Conservation (phyloP, 805 yeast species). For the Priceomyces haplophilus region DNA sequence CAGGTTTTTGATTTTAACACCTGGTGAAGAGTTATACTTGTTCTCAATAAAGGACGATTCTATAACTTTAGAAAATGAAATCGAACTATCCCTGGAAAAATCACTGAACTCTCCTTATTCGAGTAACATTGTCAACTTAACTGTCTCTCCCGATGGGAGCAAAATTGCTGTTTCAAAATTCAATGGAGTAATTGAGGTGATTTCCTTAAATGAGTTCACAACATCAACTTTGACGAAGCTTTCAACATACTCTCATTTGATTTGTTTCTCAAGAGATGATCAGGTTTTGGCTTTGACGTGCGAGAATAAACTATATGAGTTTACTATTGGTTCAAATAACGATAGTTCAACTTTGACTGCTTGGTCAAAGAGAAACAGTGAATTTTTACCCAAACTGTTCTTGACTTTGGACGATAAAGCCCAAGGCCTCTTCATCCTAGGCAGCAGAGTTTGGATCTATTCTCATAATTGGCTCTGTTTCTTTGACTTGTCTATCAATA, state of each 20-base stretch:
- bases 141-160: constrained; percentile 43
- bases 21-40: constrained; percentile 58
- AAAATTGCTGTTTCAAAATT: constrained; percentile 57
- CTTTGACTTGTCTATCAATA: constrained; percentile 60
- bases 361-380: constrained; percentile 82
- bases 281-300: constrained; percentile 65
- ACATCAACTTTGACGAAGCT: constrained; percentile 53
- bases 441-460: constrained; percentile 72
- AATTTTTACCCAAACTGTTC: constrained; percentile 66
- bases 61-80: constrained; percentile 41
- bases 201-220: constrained; percentile 25
- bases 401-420: constrained; percentile 60
- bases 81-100: constrained; percentile 26
- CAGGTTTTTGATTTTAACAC: constrained; percentile 50
- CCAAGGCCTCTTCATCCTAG: constrained; percentile 57
- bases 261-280: constrained; percentile 50
- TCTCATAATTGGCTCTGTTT: constrained; percentile 80
- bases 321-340: constrained; percentile 23
- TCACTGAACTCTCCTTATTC: constrained; percentile 12
- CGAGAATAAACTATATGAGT: constrained; percentile 73
- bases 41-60: constrained; percentile 36
- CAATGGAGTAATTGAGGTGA: constrained; percentile 62
- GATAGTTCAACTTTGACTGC: constrained; percentile 47
- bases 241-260: constrained; percentile 56
- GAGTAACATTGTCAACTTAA: constrained; percentile 51